Evolutionary conservation across 306 rosid genomes (phyloP).

Genomic region (Fragaria iinumae): DNA sequence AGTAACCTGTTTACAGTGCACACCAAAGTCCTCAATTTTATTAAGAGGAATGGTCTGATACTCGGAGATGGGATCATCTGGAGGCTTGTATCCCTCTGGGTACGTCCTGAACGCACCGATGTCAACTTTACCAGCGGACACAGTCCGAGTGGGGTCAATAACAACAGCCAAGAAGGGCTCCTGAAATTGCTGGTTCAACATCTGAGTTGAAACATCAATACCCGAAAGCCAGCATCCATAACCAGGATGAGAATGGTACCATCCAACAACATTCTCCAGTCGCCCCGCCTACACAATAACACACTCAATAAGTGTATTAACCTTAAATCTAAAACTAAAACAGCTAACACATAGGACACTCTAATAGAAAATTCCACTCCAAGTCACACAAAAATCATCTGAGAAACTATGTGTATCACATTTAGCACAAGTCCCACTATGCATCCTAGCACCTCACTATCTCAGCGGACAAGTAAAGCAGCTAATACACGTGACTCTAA

Average conservation of each 20-base stretch:
- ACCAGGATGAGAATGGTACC: conserved; percentile 99
- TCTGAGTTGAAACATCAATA: conserved; percentile 93
- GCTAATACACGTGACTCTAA: too few species aligned
- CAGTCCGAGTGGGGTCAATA: conserved; percentile 90
- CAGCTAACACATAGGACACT: background rate
- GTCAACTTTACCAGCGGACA: conserved; percentile 96
- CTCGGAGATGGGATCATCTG: conserved; percentile 91
- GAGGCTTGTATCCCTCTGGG: conserved; percentile 92
- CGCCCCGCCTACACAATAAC: conserved; percentile 66
- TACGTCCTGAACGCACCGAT: conserved; percentile 98
- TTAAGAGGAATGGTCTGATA: conserved; percentile 92
- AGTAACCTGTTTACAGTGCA: conserved; percentile 91
- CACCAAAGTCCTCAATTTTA: conserved; percentile 98
- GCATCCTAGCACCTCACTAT: conserved; percentile 1
- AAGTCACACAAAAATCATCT: too few species aligned
- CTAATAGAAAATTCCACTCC: too few species aligned
- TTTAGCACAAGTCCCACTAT: background rate
- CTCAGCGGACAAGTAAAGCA: background rate
- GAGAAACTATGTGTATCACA: background rate
- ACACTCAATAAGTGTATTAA: conserved; percentile 3
- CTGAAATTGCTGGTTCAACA: conserved; percentile 88
- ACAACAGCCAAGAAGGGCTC: conserved; percentile 96
- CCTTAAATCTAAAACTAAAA: background rate
- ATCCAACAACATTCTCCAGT: conserved; percentile 91
- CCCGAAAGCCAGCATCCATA: conserved; percentile 99